These are phyloP conservation scores for Colletotrichum paranaense DNA, from an alignment of 2,329 filamentous ascomycete species.

Conservation along the genomic window DNA sequence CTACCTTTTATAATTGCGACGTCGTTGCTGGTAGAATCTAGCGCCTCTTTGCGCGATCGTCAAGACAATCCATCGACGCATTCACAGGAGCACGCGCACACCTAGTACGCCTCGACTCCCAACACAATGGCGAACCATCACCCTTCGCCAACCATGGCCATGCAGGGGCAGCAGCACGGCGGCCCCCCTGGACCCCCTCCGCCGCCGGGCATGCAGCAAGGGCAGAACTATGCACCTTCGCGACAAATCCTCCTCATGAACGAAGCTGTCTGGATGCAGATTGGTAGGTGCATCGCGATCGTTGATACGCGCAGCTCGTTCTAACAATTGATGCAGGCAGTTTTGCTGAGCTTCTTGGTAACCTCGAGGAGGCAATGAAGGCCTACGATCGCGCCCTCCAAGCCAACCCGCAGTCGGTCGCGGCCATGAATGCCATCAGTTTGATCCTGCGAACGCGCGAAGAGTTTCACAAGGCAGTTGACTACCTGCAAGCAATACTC, in stretches of 20 bases:
- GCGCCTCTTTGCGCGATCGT: slow-evolving; percentile 31
- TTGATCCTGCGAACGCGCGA: slow-evolving; percentile 91
- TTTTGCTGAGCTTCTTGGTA: slow-evolving; percentile 87
- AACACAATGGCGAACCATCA: slow-evolving; percentile 79
- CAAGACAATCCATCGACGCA: slow-evolving; percentile 34
- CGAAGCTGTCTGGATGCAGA: slow-evolving; percentile 90
- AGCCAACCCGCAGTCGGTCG: slow-evolving; percentile 88
- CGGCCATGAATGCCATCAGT: slow-evolving; percentile 94
- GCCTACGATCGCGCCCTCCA: slow-evolving; percentile 91
- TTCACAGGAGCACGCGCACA: slow-evolving; percentile 32
- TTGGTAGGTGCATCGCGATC: slow-evolving; percentile 72
- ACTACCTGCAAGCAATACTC: slow-evolving; percentile 90
- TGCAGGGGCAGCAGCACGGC: slow-evolving; percentile 75
- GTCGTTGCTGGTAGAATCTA: slow-evolving; percentile 4
- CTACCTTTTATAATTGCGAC: slow-evolving; percentile 6
- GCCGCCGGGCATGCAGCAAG: slow-evolving; percentile 64
- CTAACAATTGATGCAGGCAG: slow-evolving; percentile 69
- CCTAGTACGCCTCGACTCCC: slow-evolving; percentile 7
- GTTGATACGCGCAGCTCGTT: slow-evolving; percentile 7
- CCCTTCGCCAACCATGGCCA: slow-evolving; percentile 81
- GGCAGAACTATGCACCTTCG: slow-evolving; percentile 70
- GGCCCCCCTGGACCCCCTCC: slow-evolving; percentile 72
- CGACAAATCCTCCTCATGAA: slow-evolving; percentile 84
- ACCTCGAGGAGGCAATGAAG: slow-evolving; percentile 87
- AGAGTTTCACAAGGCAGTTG: slow-evolving; percentile 92